Evolutionary conservation across 2,329 filamentous ascomycete species (phyloP).

Genomic region (Penicillium janthinellum): DNA sequence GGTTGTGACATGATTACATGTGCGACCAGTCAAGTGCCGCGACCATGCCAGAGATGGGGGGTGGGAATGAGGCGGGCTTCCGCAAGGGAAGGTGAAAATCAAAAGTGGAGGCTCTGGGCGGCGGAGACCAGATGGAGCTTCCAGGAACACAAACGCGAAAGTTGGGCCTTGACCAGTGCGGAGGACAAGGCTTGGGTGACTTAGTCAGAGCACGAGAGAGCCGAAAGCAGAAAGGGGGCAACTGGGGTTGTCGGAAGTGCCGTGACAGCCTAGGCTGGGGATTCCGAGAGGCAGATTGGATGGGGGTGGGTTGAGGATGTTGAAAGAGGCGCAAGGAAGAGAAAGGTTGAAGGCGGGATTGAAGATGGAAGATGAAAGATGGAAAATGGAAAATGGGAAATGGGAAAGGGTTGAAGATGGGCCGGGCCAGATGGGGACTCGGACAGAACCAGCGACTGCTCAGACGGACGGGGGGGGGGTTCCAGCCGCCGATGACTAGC

Average conservation of each 20-base stretch:
- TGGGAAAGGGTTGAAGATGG: not conserved
- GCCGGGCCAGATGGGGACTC: not conserved
- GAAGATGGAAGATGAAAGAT: not conserved
- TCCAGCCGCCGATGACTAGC: not conserved
- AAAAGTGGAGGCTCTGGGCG: conserved; percentile 22
- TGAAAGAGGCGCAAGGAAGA: not conserved
- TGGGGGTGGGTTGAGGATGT: not conserved
- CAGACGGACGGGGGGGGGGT: not conserved
- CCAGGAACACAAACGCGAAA: conserved; percentile 11
- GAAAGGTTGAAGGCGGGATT: not conserved
- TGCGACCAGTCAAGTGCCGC: conserved; percentile 34
- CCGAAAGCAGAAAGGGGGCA: conserved; percentile 12
- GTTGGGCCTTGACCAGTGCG: not conserved
- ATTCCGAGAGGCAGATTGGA: conserved; percentile 1
- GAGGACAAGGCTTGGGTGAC: not conserved
- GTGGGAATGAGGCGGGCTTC: conserved; percentile 29
- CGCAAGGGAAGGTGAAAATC: conserved; percentile 31
- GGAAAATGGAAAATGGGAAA: not conserved
- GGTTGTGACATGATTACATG: conserved; percentile 49
- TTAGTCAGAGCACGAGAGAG: conserved; percentile 11
- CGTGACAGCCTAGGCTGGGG: not conserved
- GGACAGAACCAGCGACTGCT: not conserved
- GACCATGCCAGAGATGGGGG: conserved; percentile 32
- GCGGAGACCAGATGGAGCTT: conserved; percentile 17
- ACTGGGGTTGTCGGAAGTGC: not conserved